Conservation (phyloP, 306 rosid genomes). For the Acmispon strigosus region DNA sequence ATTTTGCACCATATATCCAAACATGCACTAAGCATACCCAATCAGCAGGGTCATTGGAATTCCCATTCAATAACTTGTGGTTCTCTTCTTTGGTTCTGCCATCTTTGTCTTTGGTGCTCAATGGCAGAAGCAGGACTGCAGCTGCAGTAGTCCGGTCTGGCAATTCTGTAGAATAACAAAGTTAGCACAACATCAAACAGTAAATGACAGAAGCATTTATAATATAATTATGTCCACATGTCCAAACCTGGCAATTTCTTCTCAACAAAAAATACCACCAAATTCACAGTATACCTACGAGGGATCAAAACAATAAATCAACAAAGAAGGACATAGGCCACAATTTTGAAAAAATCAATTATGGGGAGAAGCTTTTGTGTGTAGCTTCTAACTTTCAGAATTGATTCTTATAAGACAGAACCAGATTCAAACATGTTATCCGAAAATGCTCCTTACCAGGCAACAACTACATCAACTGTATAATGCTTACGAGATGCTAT, state of each 20-base stretch:
- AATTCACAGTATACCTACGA: slow-evolving; percentile 91
- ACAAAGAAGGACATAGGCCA: slow-evolving; percentile 7
- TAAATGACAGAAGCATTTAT: slow-evolving; percentile 9
- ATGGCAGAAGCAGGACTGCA: slow-evolving; percentile 52
- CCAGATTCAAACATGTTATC: background rate
- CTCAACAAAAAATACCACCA: slow-evolving; percentile 87
- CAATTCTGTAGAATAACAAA: slow-evolving; percentile 48
- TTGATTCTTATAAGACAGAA: too few species aligned
- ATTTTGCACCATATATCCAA: too few species aligned
- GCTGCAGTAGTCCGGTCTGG: slow-evolving; percentile 64
- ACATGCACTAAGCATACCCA: slow-evolving; percentile 38
- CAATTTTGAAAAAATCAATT: background rate
- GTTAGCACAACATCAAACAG: slow-evolving; percentile 25
- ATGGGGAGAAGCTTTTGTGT: too few species aligned
- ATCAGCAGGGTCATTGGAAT: slow-evolving; percentile 71
- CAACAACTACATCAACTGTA: slow-evolving; percentile 92
- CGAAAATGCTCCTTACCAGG: slow-evolving; percentile 55
- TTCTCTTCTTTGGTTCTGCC: slow-evolving; percentile 75
- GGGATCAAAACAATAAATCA: slow-evolving; percentile 6
- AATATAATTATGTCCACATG: background rate
- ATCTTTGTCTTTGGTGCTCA: slow-evolving; percentile 78
- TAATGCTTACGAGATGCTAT: slow-evolving; percentile 99
- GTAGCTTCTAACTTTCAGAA: too few species aligned
- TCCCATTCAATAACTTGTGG: slow-evolving; percentile 85
- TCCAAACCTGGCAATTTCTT: slow-evolving; percentile 80